Conservation (phyloP, 345 rosid species). For the Salix exigua region DNA sequence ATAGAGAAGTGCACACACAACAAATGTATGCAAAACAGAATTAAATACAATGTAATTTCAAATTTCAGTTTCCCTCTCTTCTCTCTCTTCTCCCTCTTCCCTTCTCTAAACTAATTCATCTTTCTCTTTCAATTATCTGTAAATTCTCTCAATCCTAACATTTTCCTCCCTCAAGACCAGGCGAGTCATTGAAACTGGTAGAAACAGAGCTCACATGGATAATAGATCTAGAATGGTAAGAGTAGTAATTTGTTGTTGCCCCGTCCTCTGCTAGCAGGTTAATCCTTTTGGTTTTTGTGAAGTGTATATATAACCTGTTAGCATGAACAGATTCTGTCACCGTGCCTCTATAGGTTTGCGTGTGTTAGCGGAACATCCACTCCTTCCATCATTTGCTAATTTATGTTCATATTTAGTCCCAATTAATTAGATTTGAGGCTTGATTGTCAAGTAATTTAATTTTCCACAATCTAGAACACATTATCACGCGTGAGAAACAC, state of each 20-base stretch:
- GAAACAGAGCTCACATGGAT: neutral
- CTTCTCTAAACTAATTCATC: too few relatives aligned
- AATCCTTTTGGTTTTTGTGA: neutral
- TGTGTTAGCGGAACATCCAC: neutral
- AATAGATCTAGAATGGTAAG: neutral
- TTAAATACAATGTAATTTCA: too few relatives aligned
- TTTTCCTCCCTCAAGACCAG: constrained; percentile 30
- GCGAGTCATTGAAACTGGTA: neutral
- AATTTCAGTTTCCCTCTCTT: too few relatives aligned
- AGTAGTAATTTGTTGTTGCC: neutral
- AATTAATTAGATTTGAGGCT: neutral
- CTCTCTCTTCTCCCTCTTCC: too few relatives aligned
- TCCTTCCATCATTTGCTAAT: neutral
- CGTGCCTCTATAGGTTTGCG: neutral
- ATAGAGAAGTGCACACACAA: too few relatives aligned
- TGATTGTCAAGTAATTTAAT: neutral
- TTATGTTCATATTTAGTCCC: neutral
- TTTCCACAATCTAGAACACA: too few relatives aligned
- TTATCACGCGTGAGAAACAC: too few relatives aligned
- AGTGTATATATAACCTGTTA: neutral
- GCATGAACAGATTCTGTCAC: neutral
- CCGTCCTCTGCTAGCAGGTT: neutral
- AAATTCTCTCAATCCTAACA: too few relatives aligned
- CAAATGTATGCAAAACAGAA: too few relatives aligned
- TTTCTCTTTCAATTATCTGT: too few relatives aligned